These are phyloP conservation scores for Coemansia sp. DNA, from an alignment of 192 early-diverging fungal genomes.

Conservation along the genomic window DNA sequence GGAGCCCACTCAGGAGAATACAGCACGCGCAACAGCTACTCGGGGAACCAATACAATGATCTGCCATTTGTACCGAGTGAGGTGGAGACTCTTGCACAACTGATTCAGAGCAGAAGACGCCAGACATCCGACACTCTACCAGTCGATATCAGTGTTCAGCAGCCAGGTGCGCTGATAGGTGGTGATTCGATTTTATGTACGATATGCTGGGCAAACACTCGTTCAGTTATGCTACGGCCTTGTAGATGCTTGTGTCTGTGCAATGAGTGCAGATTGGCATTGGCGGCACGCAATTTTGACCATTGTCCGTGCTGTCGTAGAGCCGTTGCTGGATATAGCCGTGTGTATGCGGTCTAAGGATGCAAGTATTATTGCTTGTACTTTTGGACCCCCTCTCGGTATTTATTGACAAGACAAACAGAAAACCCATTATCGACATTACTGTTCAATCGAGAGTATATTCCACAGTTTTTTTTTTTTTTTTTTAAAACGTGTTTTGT, in stretches of 20 bases:
- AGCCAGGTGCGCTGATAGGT: too few relatives aligned
- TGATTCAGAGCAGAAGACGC: slow-evolving; percentile 41
- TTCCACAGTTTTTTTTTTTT: too few relatives aligned
- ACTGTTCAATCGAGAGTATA: too few relatives aligned
- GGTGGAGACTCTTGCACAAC: slow-evolving; percentile 25
- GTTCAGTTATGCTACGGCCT: slow-evolving; percentile 46
- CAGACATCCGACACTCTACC: not conserved
- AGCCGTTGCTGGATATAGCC: slow-evolving; percentile 37
- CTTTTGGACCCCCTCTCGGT: not conserved
- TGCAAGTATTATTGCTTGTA: too few relatives aligned
- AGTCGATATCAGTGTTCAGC: too few relatives aligned
- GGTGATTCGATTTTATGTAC: slow-evolving; percentile 22
- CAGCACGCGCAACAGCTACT: slow-evolving; percentile 21
- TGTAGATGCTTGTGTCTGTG: slow-evolving; percentile 49
- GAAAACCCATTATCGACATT: too few relatives aligned
- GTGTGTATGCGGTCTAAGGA: slow-evolving; percentile 42
- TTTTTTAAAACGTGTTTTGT: not conserved
- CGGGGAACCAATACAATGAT: slow-evolving; percentile 20
- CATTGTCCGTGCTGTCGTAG: slow-evolving; percentile 50
- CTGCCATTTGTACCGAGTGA: slow-evolving; percentile 30
- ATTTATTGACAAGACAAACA: not conserved
- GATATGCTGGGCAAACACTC: slow-evolving; percentile 38
- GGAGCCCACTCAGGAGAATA: slow-evolving; percentile 1
- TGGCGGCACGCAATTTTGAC: slow-evolving; percentile 42
- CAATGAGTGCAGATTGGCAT: slow-evolving; percentile 41